Base-by-base conservation (phyloP, 495 filamentous ascomycete species). In the Aspergillus wentii region DNA sequence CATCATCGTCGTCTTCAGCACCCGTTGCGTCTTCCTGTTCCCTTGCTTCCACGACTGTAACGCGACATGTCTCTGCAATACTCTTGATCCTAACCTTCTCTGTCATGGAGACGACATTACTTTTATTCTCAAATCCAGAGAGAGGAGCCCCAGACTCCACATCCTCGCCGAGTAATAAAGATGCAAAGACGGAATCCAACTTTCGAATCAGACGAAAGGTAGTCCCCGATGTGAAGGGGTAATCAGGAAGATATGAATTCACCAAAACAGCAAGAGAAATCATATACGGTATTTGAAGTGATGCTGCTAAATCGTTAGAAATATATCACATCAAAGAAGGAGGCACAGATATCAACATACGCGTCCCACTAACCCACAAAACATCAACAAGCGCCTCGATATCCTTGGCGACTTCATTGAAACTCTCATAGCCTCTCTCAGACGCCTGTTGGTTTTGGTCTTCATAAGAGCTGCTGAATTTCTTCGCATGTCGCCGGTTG, bases 41-140 rank as follows among this genome's bases (percentile, higher is more conserved):
- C 39, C 46, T 48, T 5, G 35, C 52, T 37, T 86, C 75, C 15
- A 85, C 74, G 19, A 88, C 75, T 14, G 76, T 46, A 17, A 91
- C 68, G 21, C 85, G 63, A 11, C 80, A 80, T 35, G 74, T 68
- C 57, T 89, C 83, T 2, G 86, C 83, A 16, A 90, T 52, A 47
- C 83, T 82, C 56, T 82, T 85, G 36, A 88, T 81, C 26, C 89
- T 74, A 13, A 95, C 85, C 69, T 87, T 92, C 54, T 94, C 85
- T 34, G 68, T 75, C 54, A 76, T 80, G 5, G 74, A 70, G 17
- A 74, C 68, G 38, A 74, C 66, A 33, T 61, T 69, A 0, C 65
- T 57, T 3, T 51, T 52, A 6, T 42, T 43, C 37, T 74, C 72
- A 43, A 86, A 84, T 0, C 87, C 87, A 0, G 85, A 79, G 2